Evolutionary conservation across 805 yeast species (phyloP).

Genomic region (Zygosaccharomyces lentus): DNA sequence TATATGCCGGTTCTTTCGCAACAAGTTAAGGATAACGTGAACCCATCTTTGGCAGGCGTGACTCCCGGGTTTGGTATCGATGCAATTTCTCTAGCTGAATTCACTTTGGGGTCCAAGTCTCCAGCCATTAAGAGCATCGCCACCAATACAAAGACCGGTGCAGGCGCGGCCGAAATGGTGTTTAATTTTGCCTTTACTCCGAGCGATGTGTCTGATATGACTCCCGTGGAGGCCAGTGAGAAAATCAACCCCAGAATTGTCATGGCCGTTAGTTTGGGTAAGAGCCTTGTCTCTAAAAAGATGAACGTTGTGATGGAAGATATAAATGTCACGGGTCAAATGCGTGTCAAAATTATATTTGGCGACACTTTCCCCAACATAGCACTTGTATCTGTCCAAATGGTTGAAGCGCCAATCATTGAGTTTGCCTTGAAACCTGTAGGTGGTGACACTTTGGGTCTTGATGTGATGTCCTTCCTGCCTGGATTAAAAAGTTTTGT

Average conservation of each 20-base stretch:
- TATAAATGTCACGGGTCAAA: constrained; percentile 68
- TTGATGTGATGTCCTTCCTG: constrained; percentile 77
- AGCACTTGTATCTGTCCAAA: constrained; percentile 62
- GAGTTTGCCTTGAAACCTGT: constrained; percentile 80
- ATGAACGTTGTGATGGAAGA: constrained; percentile 77
- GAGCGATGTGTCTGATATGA: constrained; percentile 78
- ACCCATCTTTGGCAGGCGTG: constrained; percentile 59
- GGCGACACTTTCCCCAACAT: constrained; percentile 74
- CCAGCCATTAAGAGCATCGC: constrained; percentile 70
- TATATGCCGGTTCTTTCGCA: constrained; percentile 83
- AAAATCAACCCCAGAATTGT: constrained; percentile 79
- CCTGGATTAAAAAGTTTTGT: constrained; percentile 77
- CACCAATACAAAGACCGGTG: constrained; percentile 66
- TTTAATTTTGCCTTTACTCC: constrained; percentile 82
- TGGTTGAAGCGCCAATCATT: constrained; percentile 73
- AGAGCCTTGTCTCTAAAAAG: constrained; percentile 70
- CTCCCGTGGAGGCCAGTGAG: constrained; percentile 63
- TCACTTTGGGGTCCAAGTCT: constrained; percentile 76
- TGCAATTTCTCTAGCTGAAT: constrained; percentile 65
- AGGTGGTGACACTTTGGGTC: constrained; percentile 84
- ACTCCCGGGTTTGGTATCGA: constrained; percentile 85
- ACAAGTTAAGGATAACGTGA: constrained; percentile 66
- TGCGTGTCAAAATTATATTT: constrained; percentile 59
- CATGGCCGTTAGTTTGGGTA: constrained; percentile 75
- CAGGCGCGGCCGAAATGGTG: constrained; percentile 71